Conservation (phyloP, 176 grass and related monocot species). For the Guadua angustifolia region DNA sequence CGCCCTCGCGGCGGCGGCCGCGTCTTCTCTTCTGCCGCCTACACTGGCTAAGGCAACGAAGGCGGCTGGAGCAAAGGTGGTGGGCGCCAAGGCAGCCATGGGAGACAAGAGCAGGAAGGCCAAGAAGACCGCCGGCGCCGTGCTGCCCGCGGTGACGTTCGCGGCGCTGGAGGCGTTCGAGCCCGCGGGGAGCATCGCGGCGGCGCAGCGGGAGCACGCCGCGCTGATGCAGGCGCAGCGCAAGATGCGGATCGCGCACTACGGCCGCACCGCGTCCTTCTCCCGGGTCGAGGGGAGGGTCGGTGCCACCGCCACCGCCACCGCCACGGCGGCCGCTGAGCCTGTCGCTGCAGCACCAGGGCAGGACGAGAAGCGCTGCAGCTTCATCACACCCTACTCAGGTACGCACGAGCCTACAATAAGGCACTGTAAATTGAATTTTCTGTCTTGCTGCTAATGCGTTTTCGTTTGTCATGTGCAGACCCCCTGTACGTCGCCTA, state of each 20-base stretch:
- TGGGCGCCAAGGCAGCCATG: not conserved
- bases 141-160: slow-evolving; percentile 42
- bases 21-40: slow-evolving; percentile 4
- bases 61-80: not conserved
- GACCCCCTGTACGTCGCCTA: slow-evolving; percentile 80
- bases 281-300: slow-evolving; percentile 60
- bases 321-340: not conserved
- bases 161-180: slow-evolving; percentile 54
- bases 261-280: slow-evolving; percentile 75
- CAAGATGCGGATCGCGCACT: slow-evolving; percentile 77
- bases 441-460: not conserved
- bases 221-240: slow-evolving; percentile 75
- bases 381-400: slow-evolving; percentile 87
- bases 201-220: slow-evolving; percentile 67
- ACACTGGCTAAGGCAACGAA: slow-evolving; percentile 45
- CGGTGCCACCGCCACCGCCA: slow-evolving; percentile 11
- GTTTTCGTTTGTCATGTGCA: not conserved
- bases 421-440: not conserved
- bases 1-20: not conserved
- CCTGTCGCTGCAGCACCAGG: not conserved
- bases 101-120: slow-evolving; percentile 46
- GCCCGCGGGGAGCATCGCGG: slow-evolving; percentile 64
- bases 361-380: slow-evolving; percentile 82
- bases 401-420: slow-evolving; percentile 29
- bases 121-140: slow-evolving; percentile 19